Conservation (phyloP, 2,329 filamentous ascomycete species). For the Ceratocystis destructans region DNA sequence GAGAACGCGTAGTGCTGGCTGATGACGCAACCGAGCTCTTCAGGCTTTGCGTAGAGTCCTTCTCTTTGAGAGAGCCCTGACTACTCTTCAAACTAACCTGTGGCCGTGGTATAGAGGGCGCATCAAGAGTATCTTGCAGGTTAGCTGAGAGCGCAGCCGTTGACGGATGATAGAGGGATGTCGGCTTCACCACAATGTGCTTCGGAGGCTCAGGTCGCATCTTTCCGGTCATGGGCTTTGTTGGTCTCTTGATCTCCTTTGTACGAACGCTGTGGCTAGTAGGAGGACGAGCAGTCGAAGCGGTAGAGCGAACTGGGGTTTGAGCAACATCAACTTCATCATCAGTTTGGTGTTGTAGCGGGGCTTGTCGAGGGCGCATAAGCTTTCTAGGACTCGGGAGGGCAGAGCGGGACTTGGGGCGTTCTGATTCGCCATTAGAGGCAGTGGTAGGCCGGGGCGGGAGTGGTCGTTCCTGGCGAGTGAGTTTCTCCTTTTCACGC, state of each 20-base stretch:
- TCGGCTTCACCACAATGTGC: conserved; percentile 56
- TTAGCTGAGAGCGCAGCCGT: conserved; percentile 44
- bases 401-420: conserved; percentile 16
- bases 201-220: conserved; percentile 52
- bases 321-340: conserved; percentile 44
- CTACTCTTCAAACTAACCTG: conserved; percentile 51
- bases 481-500: conserved; percentile 7
- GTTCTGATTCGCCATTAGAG: conserved; percentile 6
- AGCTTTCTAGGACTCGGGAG: conserved; percentile 16
- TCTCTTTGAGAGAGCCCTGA: conserved; percentile 49
- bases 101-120: conserved; percentile 27
- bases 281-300: conserved; percentile 14
- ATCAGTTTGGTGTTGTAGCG: conserved; percentile 29
- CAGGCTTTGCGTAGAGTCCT: conserved; percentile 42
- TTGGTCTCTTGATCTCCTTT: conserved; percentile 43
- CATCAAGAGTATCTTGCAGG: conserved; percentile 41
- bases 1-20: conserved; percentile 45
- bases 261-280: conserved; percentile 22
- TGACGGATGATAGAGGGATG: conserved; percentile 47
- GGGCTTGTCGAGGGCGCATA: conserved; percentile 35
- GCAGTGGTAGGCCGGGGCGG: background rate
- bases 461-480: background rate
- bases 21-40: conserved; percentile 45
- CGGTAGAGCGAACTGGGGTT: conserved; percentile 23
- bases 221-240: conserved; percentile 54